These are phyloP conservation scores for Kondoa subrosea DNA, from an alignment of 768 basidiomycete genomes.

Conservation along the genomic window DNA sequence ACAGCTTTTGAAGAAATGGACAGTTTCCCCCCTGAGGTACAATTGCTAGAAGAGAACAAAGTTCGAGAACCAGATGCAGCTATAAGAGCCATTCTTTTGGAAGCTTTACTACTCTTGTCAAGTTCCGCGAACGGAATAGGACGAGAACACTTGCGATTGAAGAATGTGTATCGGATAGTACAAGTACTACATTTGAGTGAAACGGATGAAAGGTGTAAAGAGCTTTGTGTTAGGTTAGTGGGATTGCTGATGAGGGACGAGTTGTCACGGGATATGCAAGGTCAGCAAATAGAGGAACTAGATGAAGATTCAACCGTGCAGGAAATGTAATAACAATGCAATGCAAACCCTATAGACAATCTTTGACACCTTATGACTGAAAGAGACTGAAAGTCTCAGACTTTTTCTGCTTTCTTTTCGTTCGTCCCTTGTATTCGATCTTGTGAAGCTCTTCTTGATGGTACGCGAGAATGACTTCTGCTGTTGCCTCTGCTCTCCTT, in stretches of 20 bases:
- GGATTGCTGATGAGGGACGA: slow-evolving; percentile 68
- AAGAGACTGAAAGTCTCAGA: neutral
- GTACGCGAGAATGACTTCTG: neutral
- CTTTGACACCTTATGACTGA: neutral
- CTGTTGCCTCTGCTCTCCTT: neutral
- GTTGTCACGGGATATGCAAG: neutral
- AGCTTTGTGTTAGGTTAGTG: slow-evolving; percentile 75
- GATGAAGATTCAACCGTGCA: neutral
- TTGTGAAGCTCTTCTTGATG: neutral
- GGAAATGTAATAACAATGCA: neutral
- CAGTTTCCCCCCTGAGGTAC: slow-evolving; percentile 59
- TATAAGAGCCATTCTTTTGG: slow-evolving; percentile 67
- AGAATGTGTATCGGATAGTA: slow-evolving; percentile 77
- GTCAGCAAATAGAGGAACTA: neutral
- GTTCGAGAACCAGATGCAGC: slow-evolving; percentile 58
- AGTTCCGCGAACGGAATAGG: slow-evolving; percentile 60
- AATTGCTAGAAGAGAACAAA: slow-evolving; percentile 75
- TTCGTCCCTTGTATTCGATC: neutral
- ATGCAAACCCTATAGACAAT: slow-evolving; percentile 18
- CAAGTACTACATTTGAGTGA: slow-evolving; percentile 62
- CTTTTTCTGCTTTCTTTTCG: neutral
- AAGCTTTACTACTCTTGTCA: slow-evolving; percentile 71
- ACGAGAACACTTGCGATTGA: slow-evolving; percentile 55
- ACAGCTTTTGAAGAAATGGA: slow-evolving; percentile 55
- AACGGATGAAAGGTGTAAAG: slow-evolving; percentile 54